Conservation (phyloP, 345 rosid genomes). For the Lenwebbia sp. region DNA sequence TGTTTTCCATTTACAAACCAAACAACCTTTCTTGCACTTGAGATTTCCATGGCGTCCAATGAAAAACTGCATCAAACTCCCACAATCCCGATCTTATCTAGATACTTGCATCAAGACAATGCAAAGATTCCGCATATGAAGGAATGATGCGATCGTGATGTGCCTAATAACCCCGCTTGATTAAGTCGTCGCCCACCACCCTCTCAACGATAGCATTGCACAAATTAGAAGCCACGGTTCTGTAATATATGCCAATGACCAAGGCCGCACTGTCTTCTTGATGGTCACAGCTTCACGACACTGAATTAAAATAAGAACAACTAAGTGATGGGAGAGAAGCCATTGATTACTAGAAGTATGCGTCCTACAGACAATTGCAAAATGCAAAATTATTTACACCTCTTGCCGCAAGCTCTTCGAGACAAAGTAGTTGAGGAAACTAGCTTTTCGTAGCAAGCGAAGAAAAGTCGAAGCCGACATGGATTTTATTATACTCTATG, state of each 20-base stretch:
- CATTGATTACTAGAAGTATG: neutral
- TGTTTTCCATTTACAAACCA: neutral
- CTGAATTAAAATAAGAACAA: neutral
- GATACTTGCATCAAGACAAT: neutral
- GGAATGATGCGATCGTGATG: neutral
- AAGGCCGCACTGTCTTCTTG: neutral
- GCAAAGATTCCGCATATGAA: neutral
- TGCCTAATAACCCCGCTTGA: neutral
- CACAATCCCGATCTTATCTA: neutral
- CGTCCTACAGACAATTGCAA: neutral
- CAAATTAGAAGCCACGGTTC: accelerated
- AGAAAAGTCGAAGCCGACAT: neutral
- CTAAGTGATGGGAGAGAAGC: neutral
- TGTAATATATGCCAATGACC: neutral
- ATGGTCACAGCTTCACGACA: neutral
- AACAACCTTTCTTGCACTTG: neutral
- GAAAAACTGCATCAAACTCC: neutral
- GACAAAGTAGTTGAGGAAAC: neutral
- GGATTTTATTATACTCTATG: neutral
- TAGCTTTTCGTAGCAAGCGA: neutral
- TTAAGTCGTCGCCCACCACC: neutral
- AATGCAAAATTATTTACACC: neutral
- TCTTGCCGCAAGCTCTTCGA: neutral
- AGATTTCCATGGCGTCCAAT: neutral
- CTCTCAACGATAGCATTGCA: neutral